Evolutionary conservation across 202 grass and related monocot genomes (phyloP), one percentile per base, ranked within the genome.

Genomic region (Setaria italica): DNA sequence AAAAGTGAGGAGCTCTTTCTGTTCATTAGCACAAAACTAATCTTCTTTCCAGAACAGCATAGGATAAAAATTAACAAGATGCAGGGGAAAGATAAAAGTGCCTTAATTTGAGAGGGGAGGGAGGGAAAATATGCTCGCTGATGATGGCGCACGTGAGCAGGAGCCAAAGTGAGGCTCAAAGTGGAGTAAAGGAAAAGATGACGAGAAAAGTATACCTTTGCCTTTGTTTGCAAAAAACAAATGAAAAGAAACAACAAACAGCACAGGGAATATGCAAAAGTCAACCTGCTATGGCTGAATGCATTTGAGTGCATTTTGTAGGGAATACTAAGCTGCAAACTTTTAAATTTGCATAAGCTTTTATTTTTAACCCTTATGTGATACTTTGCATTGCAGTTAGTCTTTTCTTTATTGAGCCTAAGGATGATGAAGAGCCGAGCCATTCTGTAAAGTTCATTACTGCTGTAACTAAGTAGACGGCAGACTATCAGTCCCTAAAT

Each of bases 1-100:
- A 67, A 87, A 87, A 86, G 85, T 43, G 25, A 9, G 15, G 37
- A 43, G 16, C 29, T 80, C 77, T 54, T 74, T 85, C 19, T 4
- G 7, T 75, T 65, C 59, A 74, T 81, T 80, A 13, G 14, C 48
- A 54, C 70, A 58, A 67, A 65, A 65, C 46, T 45, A 73, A 11
- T n/a, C 34, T 80, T 81, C 85, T 74, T 86, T 87, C 85, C 35
- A 74, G 48, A 54, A 47, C 58, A 66, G 76, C 19, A 12, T 59
- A 19, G 4, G 35, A 42, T 68, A 39, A 17, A 54, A 80, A 72
- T 9, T 64, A 14, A 47, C 64, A 67, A 41, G 35, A 74, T 84
- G 58, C 81, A 67, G 55, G 16, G 2, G 16, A 46, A 80, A 69
- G 63, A 10, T 32, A 45, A 85, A 86, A 86, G 85, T 66, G 17